These are phyloP conservation scores for Tylopilus intermedius DNA, from an alignment of 768 basidiomycete species.

Conservation along the genomic window DNA sequence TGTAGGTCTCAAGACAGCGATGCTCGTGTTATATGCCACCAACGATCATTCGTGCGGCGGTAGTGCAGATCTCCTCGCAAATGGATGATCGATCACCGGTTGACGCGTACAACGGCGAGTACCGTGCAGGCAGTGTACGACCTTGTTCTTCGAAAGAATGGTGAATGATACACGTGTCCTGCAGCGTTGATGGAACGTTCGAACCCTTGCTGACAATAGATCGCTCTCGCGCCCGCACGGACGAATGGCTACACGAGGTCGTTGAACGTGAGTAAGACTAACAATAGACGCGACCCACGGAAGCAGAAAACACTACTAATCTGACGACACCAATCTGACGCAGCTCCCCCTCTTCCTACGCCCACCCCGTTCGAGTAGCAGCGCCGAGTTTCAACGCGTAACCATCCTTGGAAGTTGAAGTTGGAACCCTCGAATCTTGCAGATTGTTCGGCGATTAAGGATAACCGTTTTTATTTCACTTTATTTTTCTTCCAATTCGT, in stretches of 20 bases:
- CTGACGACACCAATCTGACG: constrained; percentile 1
- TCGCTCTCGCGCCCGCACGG: not conserved
- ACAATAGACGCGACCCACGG: constrained; percentile 5
- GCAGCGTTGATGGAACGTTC: constrained; percentile 4
- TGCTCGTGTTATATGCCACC: too few relatives aligned
- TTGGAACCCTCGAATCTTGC: constrained; percentile 3
- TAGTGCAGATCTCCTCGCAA: not conserved
- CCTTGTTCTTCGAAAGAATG: not conserved
- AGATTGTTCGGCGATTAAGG: constrained; percentile 16
- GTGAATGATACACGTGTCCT: constrained; percentile 16
- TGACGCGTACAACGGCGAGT: not conserved
- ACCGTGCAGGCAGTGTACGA: not conserved
- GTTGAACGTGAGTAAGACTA: constrained; percentile 6
- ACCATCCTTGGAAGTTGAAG: not conserved
- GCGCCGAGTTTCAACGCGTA: constrained; percentile 6
- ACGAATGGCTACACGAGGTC: constrained; percentile 1
- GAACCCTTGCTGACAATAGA: constrained; percentile 4
- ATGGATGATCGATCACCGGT: constrained; percentile 10
- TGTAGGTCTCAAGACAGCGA: too few relatives aligned
- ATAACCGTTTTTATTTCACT: not conserved
- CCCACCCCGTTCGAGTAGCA: not conserved
- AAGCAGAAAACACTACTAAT: not conserved
- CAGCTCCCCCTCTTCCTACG: not conserved
- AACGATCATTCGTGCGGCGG: not conserved
- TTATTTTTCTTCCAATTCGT: too few relatives aligned